Evolutionary conservation across 495 filamentous ascomycete species (phyloP).

Genomic region (Penicillium riverlandense): DNA sequence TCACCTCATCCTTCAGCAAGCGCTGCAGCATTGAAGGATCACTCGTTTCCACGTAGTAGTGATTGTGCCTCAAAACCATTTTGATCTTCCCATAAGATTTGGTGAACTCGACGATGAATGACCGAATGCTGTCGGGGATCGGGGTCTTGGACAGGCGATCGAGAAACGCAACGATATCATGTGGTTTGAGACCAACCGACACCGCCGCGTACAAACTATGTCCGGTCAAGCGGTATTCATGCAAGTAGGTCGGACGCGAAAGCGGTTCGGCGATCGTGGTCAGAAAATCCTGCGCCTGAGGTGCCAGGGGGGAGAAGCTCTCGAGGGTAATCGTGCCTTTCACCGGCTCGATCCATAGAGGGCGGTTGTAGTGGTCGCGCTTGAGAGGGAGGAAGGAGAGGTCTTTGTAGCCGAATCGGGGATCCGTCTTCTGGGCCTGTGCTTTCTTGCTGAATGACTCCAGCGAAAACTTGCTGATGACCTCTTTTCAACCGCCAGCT

Average conservation of each 20-base stretch:
- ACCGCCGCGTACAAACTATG: slow-evolving; percentile 94
- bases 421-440: slow-evolving; percentile 33
- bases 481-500: slow-evolving; percentile 29
- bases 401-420: slow-evolving; percentile 62
- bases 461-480: slow-evolving; percentile 61
- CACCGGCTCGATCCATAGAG: slow-evolving; percentile 83
- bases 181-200: slow-evolving; percentile 76
- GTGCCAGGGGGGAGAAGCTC: slow-evolving; percentile 80
- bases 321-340: slow-evolving; percentile 89
- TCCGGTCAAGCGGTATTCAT: slow-evolving; percentile 87
- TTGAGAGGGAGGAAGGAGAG: slow-evolving; percentile 77
- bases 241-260: slow-evolving; percentile 78
- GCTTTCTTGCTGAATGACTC: slow-evolving; percentile 39
- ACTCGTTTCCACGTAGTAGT: slow-evolving; percentile 86
- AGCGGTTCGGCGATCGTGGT: slow-evolving; percentile 92
- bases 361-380: slow-evolving; percentile 78
- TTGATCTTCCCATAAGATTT: slow-evolving; percentile 93
- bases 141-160: slow-evolving; percentile 83
- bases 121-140: slow-evolving; percentile 67
- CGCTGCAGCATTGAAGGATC: slow-evolving; percentile 79
- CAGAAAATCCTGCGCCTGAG: slow-evolving; percentile 86
- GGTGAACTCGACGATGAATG: slow-evolving; percentile 77
- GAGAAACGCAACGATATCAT: slow-evolving; percentile 84
- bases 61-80: slow-evolving; percentile 87
- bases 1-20: slow-evolving; percentile 67